phyloP scores from a whole-genome alignment of 2,329 filamentous ascomycete genomes.

The Phialophora expanda region DNA sequence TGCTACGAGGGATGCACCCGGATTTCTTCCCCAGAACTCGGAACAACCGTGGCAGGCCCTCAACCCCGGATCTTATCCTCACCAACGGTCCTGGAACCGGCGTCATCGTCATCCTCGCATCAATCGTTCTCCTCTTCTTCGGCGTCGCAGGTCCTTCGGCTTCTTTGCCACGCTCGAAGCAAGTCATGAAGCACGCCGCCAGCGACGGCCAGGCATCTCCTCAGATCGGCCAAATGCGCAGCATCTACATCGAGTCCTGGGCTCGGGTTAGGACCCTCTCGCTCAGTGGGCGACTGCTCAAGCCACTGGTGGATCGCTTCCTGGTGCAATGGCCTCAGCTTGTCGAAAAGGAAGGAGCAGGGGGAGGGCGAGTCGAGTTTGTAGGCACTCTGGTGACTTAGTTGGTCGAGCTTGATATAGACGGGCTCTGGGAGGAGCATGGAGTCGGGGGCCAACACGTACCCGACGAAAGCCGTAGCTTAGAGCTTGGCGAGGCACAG shows the following conservation, averaged over 20 bases:
- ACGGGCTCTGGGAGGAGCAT: not conserved
- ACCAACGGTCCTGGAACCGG: constrained; percentile 90
- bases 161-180: constrained; percentile 38
- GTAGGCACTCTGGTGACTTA: constrained; percentile 36
- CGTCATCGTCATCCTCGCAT: constrained; percentile 72
- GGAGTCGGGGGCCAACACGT: not conserved
- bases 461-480: not conserved
- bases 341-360: constrained; percentile 45
- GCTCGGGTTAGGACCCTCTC: constrained; percentile 82
- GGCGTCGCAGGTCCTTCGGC: constrained; percentile 43
- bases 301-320: constrained; percentile 74
- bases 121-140: constrained; percentile 61
- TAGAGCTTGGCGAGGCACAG: not conserved
- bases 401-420: constrained; percentile 4
- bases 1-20: constrained; percentile 54
- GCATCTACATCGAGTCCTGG: constrained; percentile 91
- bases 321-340: constrained; percentile 80
- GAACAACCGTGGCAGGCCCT: constrained; percentile 32
- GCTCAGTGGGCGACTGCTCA: constrained; percentile 78
- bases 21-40: constrained; percentile 39
- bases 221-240: constrained; percentile 63
- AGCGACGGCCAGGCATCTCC: not conserved
- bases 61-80: constrained; percentile 74
- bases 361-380: constrained; percentile 31
- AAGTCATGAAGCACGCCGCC: constrained; percentile 20